These are phyloP conservation scores for Cyphellophora europaea DNA, from an alignment of 2,329 filamentous ascomycete species.

Conservation along the genomic window DNA sequence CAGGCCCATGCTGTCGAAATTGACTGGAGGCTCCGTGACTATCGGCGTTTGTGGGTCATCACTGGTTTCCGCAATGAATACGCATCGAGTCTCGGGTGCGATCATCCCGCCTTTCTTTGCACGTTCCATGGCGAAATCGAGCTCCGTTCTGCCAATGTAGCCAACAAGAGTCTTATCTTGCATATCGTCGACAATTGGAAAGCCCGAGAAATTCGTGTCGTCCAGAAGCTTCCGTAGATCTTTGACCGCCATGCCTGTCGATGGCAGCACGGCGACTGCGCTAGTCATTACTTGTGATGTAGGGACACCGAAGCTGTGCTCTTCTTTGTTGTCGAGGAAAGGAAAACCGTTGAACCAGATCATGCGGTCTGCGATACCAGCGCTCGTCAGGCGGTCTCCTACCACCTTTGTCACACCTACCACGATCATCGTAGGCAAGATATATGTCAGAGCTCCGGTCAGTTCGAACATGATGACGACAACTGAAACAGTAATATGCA, in stretches of 20 bases:
- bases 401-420: slow-evolving; percentile 95
- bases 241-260: slow-evolving; percentile 63
- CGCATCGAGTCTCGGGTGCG: slow-evolving; percentile 61
- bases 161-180: slow-evolving; percentile 66
- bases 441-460: slow-evolving; percentile 93
- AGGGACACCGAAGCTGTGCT: slow-evolving; percentile 90
- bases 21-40: slow-evolving; percentile 31
- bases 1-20: slow-evolving; percentile 52
- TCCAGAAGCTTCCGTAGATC: slow-evolving; percentile 67
- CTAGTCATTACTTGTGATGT: slow-evolving; percentile 87
- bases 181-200: slow-evolving; percentile 75
- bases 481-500: slow-evolving; percentile 94
- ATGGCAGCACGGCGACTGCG: slow-evolving; percentile 59
- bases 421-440: slow-evolving; percentile 97
- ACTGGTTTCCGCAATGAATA: slow-evolving; percentile 52
- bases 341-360: slow-evolving; percentile 98
- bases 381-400: slow-evolving; percentile 82
- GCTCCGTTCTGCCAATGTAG: slow-evolving; percentile 85
- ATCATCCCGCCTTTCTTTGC: slow-evolving; percentile 60
- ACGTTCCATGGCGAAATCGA: slow-evolving; percentile 81
- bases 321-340: slow-evolving; percentile 94
- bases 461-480: slow-evolving; percentile 99
- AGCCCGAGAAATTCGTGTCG: slow-evolving; percentile 80
- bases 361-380: slow-evolving; percentile 94
- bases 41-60: slow-evolving; percentile 19